Conservation (phyloP, 2,329 filamentous ascomycete species). For the Ascochyta koolunga region DNA sequence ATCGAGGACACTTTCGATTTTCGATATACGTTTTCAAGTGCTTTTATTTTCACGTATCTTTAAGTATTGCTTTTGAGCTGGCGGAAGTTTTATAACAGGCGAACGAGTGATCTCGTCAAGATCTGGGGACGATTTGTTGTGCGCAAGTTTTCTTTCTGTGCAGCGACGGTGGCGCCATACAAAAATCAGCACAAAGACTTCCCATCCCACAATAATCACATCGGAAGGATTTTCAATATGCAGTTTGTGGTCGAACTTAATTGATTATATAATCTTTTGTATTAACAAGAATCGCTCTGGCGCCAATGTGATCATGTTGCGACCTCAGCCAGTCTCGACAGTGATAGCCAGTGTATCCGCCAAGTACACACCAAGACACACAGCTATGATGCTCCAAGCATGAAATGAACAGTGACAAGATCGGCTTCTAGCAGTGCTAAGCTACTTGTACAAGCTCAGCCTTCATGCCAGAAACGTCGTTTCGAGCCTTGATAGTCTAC, state of each 20-base stretch:
- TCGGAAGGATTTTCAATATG: too few species aligned
- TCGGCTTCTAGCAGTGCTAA: conserved; percentile 7
- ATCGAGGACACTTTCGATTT: too few species aligned
- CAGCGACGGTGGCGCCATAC: too few species aligned
- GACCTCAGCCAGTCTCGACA: conserved; percentile 22
- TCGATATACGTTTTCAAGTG: too few species aligned
- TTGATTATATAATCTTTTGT: conserved; percentile 41
- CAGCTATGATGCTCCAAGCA: conserved; percentile 34
- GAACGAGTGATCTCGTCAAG: too few species aligned
- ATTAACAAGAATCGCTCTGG: conserved; percentile 45
- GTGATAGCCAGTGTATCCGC: conserved; percentile 22
- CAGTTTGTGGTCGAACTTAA: conserved; percentile 9
- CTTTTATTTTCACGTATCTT: too few species aligned
- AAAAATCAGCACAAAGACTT: too few species aligned
- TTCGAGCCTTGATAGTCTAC: conserved; percentile 36
- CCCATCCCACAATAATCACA: too few species aligned
- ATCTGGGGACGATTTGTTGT: too few species aligned
- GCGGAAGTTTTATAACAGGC: too few species aligned
- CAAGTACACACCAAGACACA: conserved; percentile 18
- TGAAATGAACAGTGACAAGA: conserved; percentile 30
- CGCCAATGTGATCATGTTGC: conserved; percentile 33
- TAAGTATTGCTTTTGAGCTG: too few species aligned
- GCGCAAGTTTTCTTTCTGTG: too few species aligned
- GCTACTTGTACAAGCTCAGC: conserved; percentile 11
- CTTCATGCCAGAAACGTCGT: conserved; percentile 6